A percentile compares a stretch with the other conserved stretches of the same genome.
These are phyloP conservation scores for Rosa lucieae DNA, from an alignment of 306 rosid genomes.

Conservation along the genomic window DNA sequence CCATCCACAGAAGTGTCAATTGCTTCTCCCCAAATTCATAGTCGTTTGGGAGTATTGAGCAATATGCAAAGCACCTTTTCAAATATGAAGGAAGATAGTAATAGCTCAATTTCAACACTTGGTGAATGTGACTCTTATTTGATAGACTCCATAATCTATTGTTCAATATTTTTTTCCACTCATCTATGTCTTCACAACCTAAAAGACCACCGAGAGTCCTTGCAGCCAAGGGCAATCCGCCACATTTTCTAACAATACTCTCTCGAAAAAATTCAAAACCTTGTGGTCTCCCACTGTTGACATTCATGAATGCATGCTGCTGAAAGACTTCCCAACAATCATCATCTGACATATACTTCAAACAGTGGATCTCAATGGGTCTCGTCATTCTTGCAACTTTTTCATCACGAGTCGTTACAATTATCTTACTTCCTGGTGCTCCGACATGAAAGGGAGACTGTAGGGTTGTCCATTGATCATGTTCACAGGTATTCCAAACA, in stretches of 20 bases:
- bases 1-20: background rate
- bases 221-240: conserved; percentile 32
- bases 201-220: conserved; percentile 34
- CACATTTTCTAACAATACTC: conserved; percentile 28
- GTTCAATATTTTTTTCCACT: conserved; percentile 22
- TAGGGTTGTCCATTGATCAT: conserved; percentile 14
- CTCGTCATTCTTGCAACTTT: conserved; percentile 21
- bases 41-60: conserved; percentile 30
- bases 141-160: conserved; percentile 23
- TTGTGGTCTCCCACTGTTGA: background rate
- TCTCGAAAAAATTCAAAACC: conserved; percentile 5
- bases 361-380: background rate
- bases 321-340: conserved; percentile 27
- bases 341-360: background rate
- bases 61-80: conserved; percentile 43
- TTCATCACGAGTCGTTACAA: conserved; percentile 27
- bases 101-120: conserved; percentile 28
- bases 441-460: conserved; percentile 16
- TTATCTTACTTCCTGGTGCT: conserved; percentile 22
- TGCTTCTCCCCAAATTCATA: conserved; percentile 13
- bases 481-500: conserved; percentile 23
- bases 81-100: conserved; percentile 20
- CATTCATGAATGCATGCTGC: background rate
- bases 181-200: background rate
- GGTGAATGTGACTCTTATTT: conserved; percentile 1